Evolutionary conservation across 2,329 filamentous ascomycete species (phyloP), one percentile per base, ranked within the genome.

Genomic region (Chaetoscypha palmicola): DNA sequence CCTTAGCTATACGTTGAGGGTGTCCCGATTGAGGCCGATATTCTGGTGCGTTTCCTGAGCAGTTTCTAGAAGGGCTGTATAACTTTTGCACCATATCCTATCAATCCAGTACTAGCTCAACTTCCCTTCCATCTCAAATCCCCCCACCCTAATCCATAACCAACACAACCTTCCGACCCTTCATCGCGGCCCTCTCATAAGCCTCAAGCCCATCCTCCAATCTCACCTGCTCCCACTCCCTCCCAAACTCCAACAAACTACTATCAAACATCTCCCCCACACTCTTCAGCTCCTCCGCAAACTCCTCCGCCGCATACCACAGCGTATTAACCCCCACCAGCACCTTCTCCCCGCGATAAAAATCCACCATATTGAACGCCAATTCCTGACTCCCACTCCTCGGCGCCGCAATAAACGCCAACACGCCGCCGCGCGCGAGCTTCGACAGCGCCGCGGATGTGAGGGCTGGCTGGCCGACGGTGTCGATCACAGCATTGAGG

Each of bases 271-370:
- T 34, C 7, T 37, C 12, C 1, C 38, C 46, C 57, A 82, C 79
- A 73, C 72, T 73, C 45, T 78, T 71, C 37, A 58, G 31, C 36
- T 49, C 43, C 12, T 11, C 20, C 2, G 49, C 57, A 38, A 51
- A 45, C n/a, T 55, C 54, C 31, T 49, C 46, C 2, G 47, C 50
- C 4, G 33, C 24, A 45, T 55, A 55, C 5, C 41, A n/a, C 17
- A 59, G 38, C 4, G 50, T 49, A 48, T 59, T 59, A 30, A 48
- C 46, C 2, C 55, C 55, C 12, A 52, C 34, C 9, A 58, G 5
- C 2, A 26, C 43, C 31, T 52, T 54, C 33, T 53, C 55, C 17
- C 48, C 39, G 11, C 55, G 42, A 50, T 58, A 59, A 34, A 59
- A 58, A 31, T 51, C 49, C 19, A 45, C 12, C 55, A 59, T 58